A percentile compares a stretch with the other conserved stretches of the same genome.
phyloP scores from a whole-genome alignment of 352 stramenopile genomes.

The Phytopythium delawarense region DNA sequence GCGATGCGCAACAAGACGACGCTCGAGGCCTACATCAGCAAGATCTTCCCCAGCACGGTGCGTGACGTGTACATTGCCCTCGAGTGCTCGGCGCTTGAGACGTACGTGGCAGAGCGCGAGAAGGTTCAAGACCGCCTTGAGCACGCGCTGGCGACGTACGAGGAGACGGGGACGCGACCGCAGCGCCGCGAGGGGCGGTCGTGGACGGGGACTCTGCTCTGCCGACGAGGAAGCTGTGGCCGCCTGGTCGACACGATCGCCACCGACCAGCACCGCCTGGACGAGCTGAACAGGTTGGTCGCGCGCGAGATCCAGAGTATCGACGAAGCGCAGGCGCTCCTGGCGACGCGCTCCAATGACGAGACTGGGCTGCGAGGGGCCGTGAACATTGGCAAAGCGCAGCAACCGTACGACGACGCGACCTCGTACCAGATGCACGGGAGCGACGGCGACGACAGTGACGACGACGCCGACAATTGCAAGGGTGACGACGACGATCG shows the following conservation, averaged over 20 bases:
- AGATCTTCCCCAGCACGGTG: constrained; percentile 61
- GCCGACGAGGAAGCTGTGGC: constrained; percentile 30
- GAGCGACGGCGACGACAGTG: constrained; percentile 1
- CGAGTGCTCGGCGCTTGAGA: constrained; percentile 57
- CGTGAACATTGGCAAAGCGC: not conserved
- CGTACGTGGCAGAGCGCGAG: constrained; percentile 48
- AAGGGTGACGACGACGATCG: constrained; percentile 21
- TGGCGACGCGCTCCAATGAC: constrained; percentile 25
- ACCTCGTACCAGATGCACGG: constrained; percentile 6
- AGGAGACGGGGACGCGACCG: constrained; percentile 36
- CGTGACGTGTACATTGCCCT: constrained; percentile 65
- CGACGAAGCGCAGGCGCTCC: constrained; percentile 44
- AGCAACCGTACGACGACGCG: not conserved
- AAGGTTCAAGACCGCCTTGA: constrained; percentile 41
- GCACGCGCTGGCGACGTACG: constrained; percentile 42
- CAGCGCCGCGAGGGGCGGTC: constrained; percentile 43
- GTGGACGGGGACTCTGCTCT: constrained; percentile 36
- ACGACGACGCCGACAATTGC: constrained; percentile 6
- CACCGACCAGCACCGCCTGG: constrained; percentile 49
- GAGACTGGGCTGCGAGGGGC: not conserved
- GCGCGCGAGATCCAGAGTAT: constrained; percentile 60
- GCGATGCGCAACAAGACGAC: constrained; percentile 53
- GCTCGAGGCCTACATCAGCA: constrained; percentile 65
- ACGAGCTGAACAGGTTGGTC: constrained; percentile 53
- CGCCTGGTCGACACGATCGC: constrained; percentile 56